Base-by-base conservation (phyloP, 768 basidiomycete genomes). In the Suillus weaverae region DNA sequence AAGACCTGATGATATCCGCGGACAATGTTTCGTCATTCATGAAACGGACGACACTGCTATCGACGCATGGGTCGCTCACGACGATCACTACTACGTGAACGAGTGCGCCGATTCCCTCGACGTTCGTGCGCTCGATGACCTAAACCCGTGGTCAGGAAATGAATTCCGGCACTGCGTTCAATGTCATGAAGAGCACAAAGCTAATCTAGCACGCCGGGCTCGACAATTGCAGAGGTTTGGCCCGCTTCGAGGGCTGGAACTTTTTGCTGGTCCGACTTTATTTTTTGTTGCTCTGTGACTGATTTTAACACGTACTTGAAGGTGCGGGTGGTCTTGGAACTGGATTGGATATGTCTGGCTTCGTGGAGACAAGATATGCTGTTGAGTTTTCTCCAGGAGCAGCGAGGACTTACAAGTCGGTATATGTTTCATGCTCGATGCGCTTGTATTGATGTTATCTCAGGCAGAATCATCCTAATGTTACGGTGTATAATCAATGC, bases 241-340 rank as follows among this genome's bases (percentile, higher is more conserved):
- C 9, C 83, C 82, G 26, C 74, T 92, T 26, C 77, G 81, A 61
- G 86, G 86, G 2, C 66, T 92, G 63, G 91, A 92, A 70, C 76
- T 92, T 6, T 92, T 91, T 68, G 81, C 84, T 72, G 91, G 89
- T 89, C 70, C 61, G 77, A 67, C 36, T 61, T 66, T 32, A 30
- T 20, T 51, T 44, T 35, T 16, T 41, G 32, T 18, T 62, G 26
- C 16, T 22, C 38, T 41, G 54, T 22, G 22, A 32, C 38, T 54
- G 18, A 32, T 50, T 48, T 32, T 56, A 9, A 70, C 50, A 2
- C 38, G 36, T 36, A 9, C 57, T 62, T 53, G 18, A 64, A 91
- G 90, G 90, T 72, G 91, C 89, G 43, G 91, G 91, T 60, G 91
- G 91, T 3, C 80, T 93, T 7, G 88, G 89, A 4, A 83, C 86